Base-by-base conservation (phyloP, 2,329 filamentous ascomycete genomes). In the Beauveria sp. region DNA sequence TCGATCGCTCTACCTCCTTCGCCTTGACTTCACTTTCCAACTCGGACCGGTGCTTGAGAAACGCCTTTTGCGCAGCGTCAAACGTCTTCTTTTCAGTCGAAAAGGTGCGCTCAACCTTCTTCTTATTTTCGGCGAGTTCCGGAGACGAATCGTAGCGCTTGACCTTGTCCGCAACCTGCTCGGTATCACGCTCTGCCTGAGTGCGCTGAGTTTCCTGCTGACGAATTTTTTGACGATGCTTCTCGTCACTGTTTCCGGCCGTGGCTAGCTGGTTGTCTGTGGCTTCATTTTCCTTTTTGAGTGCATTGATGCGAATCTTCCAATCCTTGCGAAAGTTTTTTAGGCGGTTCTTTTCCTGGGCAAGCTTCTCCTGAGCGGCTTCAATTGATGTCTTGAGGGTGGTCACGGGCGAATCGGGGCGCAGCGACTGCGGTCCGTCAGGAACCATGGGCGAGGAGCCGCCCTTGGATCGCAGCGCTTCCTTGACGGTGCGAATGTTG, bases 371-470 rank as follows among this genome's bases (percentile, higher is more conserved):
- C 69, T 92, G 88, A 54, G 88, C 85, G 12, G 87, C 84, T 52
- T 84, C 84, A 67, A 93, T 91, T 2, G 89, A 91, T 34, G 88
- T 89, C 71, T 85, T 87, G 45, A 93, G 80, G 2, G 89, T 93
- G 10, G 88, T 90, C 10, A 85, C 86, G 3, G 90, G 90, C 14
- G 89, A 93, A 65, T 90, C 88, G 28, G 89, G 89, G 54, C 88
- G 85, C 40, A 89, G 81, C 20, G 84, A 83, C 62, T 85, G 83
- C 69, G 87, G 85, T 28, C 75, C 75, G 60, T 75, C 75, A 18
- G 80, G 69, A 54, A 74, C 65, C 18, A 69, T 65, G 14, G 73
- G 60, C 1, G 70, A 64, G 22, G 67, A 64, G 4, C 68, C 67
- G 50, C 75, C 72, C n/a, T 68, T 62, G 42, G 74, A 70, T 22